Conservation (phyloP, 2,329 filamentous ascomycete genomes). For the Dichotomopilus funicola region DNA sequence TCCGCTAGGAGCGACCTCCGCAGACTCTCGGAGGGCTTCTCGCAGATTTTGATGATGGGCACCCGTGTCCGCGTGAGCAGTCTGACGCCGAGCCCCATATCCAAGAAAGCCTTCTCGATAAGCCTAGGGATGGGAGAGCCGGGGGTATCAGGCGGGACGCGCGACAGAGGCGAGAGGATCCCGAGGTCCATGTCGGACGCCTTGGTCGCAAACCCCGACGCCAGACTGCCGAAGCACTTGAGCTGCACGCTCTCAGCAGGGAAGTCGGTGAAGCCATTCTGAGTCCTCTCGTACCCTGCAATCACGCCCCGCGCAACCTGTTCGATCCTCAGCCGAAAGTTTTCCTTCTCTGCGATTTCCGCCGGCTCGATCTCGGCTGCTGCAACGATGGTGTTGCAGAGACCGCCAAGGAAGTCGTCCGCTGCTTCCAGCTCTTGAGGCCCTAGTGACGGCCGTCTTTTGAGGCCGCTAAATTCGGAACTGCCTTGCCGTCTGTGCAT, state of each 20-base stretch:
- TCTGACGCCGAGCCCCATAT: conserved; percentile 66
- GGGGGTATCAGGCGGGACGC: conserved; percentile 44
- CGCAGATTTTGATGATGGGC: conserved; percentile 81
- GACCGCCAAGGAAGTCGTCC: conserved; percentile 40
- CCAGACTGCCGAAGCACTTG: conserved; percentile 74
- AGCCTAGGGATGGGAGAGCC: conserved; percentile 63
- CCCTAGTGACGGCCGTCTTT: conserved; percentile 27
- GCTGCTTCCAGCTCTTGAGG: conserved; percentile 45
- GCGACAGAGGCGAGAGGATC: conserved; percentile 59
- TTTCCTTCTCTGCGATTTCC: conserved; percentile 65
- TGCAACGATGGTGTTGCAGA: conserved; percentile 45
- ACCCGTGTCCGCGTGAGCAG: conserved; percentile 73
- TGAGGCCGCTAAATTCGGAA: conserved; percentile 27
- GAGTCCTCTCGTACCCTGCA: conserved; percentile 41
- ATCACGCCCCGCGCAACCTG: conserved; percentile 56
- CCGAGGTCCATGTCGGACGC: conserved; percentile 89
- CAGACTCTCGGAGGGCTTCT: conserved; percentile 58
- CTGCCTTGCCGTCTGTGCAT: conserved; percentile 10
- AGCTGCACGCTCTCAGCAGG: conserved; percentile 54
- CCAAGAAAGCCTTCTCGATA: conserved; percentile 67
- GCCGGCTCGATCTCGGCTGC: conserved; percentile 54
- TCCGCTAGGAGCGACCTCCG: conserved; percentile 56
- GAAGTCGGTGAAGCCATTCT: conserved; percentile 39
- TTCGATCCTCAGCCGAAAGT: conserved; percentile 61
- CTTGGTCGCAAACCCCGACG: conserved; percentile 78